Percentiles rank a stretch among this genome's conserved stretches.
phyloP scores from a whole-genome alignment of 371 early-diverging fungal genomes.

The Mortierella sp. region DNA sequence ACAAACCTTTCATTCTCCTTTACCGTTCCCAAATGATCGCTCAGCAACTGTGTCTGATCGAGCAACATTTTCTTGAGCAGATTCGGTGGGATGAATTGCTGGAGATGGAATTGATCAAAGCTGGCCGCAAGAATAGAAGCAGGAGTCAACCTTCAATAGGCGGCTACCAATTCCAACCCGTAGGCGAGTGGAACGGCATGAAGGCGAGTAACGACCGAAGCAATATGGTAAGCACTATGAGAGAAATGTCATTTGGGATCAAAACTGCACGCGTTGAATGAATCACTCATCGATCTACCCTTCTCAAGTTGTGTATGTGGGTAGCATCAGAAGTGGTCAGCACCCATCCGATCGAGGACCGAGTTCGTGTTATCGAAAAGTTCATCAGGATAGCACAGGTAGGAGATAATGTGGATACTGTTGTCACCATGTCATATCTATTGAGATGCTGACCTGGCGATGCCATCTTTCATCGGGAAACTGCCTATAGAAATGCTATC shows the following conservation, averaged over 20 bases:
- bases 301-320: slow-evolving; percentile 57
- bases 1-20: slow-evolving; percentile 63
- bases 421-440: neutral
- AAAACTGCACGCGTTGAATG: neutral
- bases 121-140: slow-evolving; percentile 24
- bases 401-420: no score
- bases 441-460: no score
- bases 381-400: slow-evolving; percentile 78
- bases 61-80: slow-evolving; percentile 62
- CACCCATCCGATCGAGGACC: slow-evolving; percentile 62
- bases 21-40: slow-evolving; percentile 69
- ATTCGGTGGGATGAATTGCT: slow-evolving; percentile 68
- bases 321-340: slow-evolving; percentile 76
- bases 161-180: slow-evolving; percentile 28
- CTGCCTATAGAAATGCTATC: slow-evolving; percentile 70
- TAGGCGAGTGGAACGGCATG: slow-evolving; percentile 25
- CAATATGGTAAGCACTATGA: slow-evolving; percentile 29
- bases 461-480: no score
- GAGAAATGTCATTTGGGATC: neutral
- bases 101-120: slow-evolving; percentile 60
- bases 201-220: slow-evolving; percentile 46
- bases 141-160: slow-evolving; percentile 25
- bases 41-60: slow-evolving; percentile 67
- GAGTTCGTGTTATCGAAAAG: slow-evolving; percentile 76
- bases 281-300: neutral